Percentiles rank a stretch among this genome's conserved stretches.
Conservation (phyloP, 2,329 filamentous ascomycete species). For the Alternaria sp. region DNA sequence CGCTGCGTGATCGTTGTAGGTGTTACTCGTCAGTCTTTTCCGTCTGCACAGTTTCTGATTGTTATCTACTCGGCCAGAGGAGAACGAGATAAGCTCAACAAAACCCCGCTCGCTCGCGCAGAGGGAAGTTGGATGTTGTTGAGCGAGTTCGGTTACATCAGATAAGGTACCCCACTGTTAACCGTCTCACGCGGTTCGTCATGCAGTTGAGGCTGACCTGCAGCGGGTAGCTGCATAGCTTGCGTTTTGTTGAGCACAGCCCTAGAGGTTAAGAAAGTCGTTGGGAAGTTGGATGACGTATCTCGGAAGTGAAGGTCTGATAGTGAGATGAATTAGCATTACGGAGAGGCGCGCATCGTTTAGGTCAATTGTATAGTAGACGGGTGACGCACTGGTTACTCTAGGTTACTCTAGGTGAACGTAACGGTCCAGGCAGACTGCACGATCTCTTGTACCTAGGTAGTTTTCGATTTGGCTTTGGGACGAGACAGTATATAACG, state of each 20-base stretch:
- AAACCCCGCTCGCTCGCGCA: neutral
- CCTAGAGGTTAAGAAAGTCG: neutral
- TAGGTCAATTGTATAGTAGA: neutral
- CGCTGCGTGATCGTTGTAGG: neutral
- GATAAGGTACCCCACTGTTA: neutral
- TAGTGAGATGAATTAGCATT: neutral
- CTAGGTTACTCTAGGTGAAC: neutral
- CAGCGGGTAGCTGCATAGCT: slow-evolving; percentile 16
- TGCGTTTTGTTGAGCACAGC: neutral
- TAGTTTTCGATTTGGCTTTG: neutral
- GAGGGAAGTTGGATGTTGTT: neutral
- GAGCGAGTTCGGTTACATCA: neutral
- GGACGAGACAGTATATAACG: neutral
- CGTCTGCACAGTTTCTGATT: neutral
- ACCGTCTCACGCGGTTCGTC: neutral
- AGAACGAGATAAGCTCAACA: slow-evolving; percentile 12
- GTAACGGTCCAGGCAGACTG: neutral
- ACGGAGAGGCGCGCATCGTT: neutral
- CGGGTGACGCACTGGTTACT: neutral
- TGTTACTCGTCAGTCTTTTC: neutral
- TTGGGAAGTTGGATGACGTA: neutral
- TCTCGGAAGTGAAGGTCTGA: neutral
- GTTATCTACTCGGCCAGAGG: neutral
- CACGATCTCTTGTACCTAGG: neutral
- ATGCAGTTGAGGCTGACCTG: slow-evolving; percentile 15